Conservation (phyloP, 192 early-diverging fungal species). For the Coemansia aciculifera region DNA sequence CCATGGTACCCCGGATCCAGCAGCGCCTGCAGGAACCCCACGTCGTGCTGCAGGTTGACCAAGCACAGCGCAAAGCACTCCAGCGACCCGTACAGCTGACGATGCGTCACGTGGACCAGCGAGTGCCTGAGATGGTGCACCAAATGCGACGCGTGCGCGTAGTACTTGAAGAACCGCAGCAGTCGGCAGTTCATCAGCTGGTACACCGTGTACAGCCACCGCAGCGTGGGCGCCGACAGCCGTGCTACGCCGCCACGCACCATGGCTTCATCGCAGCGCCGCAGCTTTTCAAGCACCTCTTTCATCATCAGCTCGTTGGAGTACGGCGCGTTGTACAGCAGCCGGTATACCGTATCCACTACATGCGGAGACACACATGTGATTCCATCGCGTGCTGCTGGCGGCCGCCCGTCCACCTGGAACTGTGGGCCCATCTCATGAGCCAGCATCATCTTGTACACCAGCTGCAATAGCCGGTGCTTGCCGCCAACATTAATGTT, state of each 20-base stretch:
- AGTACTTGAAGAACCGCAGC: constrained; percentile 73
- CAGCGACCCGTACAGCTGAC: constrained; percentile 66
- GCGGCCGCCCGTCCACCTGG: constrained; percentile 55
- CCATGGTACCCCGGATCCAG: constrained; percentile 53
- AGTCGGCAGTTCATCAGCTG: constrained; percentile 75
- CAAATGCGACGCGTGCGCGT: constrained; percentile 63
- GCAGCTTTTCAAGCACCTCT: constrained; percentile 70
- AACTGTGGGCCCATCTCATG: constrained; percentile 62
- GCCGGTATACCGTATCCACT: constrained; percentile 74
- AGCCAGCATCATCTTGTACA: constrained; percentile 76
- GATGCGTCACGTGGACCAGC: constrained; percentile 63
- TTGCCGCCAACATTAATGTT: constrained; percentile 67
- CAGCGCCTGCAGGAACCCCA: constrained; percentile 52
- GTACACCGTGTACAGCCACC: constrained; percentile 73
- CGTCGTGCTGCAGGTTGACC: constrained; percentile 57
- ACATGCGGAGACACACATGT: constrained; percentile 72
- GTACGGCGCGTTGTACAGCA: constrained; percentile 73
- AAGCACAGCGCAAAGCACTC: constrained; percentile 69
- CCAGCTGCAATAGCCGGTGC: constrained; percentile 64
- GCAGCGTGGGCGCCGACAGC: constrained; percentile 54
- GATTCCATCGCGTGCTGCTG: constrained; percentile 45
- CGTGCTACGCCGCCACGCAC: constrained; percentile 46
- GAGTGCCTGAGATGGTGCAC: constrained; percentile 70
- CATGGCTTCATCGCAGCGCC: constrained; percentile 65
- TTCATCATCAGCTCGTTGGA: constrained; percentile 73